Evolutionary conservation across 345 rosid genomes (phyloP), one percentile per base, ranked within the genome.

Genomic region (Nasturtium officinale): DNA sequence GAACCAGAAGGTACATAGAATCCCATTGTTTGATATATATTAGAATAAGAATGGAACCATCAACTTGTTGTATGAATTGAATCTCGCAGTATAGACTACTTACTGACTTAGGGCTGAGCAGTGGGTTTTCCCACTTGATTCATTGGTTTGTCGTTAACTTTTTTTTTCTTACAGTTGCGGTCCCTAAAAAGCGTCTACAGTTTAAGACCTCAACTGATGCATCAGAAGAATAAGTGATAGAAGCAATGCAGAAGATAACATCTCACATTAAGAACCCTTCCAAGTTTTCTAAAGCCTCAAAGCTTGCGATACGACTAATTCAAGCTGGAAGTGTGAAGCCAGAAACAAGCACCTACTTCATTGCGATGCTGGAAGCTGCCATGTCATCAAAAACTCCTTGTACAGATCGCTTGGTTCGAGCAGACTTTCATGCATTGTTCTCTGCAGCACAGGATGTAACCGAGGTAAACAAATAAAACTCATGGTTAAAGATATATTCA

Each of bases 171-270:
- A 48, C 75, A 83, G 92, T 52, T 21, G 43, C 50, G 15, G 77
- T 59, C 6, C 80, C 81, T 62, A 87, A 67, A 79, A 89, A 83
- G 78, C 82, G 88, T 48, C 72, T 90, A 78, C 90, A 94, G 83
- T 95, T 95, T 77, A 92, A 92, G 83, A 95, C 89, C 11, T 87
- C 93, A 29, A 89, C 90, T 0, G 96, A 95, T 85, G 94, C 94
- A 46, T 90, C 99, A 0, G 96, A 87, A 61, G 79, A 75, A 11
- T 97, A 95, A 84, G 80, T 91, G 20, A 77, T 89, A 2, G 97
- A 95, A 55, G 98, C 98, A 10, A 92, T 95, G 98, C 86, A 86
- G 83, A 95, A 88, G 84, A 92, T 95, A 65, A 87, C 96, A 5
- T 92, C 87, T 1, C 99, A 95, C 74, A 87, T 92, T 65, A 86